Base-by-base conservation (phyloP, 2,329 filamentous ascomycete species). In the Aspergillus sclerotialis region DNA sequence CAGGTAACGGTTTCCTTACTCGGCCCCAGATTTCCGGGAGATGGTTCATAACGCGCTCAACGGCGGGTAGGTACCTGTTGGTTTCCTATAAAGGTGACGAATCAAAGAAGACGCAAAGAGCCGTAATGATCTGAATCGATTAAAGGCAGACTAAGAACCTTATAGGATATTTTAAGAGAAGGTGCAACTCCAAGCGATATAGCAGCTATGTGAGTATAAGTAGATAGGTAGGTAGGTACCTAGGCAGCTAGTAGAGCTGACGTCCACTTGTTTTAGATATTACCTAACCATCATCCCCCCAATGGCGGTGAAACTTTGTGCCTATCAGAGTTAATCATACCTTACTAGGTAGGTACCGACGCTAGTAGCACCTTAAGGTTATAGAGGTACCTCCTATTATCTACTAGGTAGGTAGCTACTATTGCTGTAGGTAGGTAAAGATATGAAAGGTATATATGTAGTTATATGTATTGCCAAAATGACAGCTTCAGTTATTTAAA, bases 1-100 rank as follows among this genome's bases (percentile, higher is more conserved):
- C 17, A 27, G 26, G 36, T 33, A 33, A 41, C 33, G 36, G 37
- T 43, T 41, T 44, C 44, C 46, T 48, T 45, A 80, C 77, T 61
- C 77, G 72, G 58, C 77, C 77, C 77, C 77, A 81, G 46, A 72
- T 73, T 67, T 78, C 71, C 39, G 77, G 77, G 50, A 75, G 70
- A 58, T 81, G 77, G 60, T 80, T 79, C 77, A 81, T 81, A 45
- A 35, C 67, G 59, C 35, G 43, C 30, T 24, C 28, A 32, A 28
- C 27, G 28, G 28, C 13, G 31, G 10, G 18, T 16, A 15, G 11
- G 28, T 26, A 5, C 13, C 27, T n/a, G n/a, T 31, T 6, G 16
- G n/a, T n/a, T n/a, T n/a, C n/a, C n/a, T n/a, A n/a, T n/a, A n/a
- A n/a, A n/a, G n/a, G n/a, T n/a, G n/a, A n/a, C n/a, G n/a, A n/a